These are phyloP conservation scores for Fusarium compactum DNA, from an alignment of 2,329 filamentous ascomycete genomes.

Conservation along the genomic window DNA sequence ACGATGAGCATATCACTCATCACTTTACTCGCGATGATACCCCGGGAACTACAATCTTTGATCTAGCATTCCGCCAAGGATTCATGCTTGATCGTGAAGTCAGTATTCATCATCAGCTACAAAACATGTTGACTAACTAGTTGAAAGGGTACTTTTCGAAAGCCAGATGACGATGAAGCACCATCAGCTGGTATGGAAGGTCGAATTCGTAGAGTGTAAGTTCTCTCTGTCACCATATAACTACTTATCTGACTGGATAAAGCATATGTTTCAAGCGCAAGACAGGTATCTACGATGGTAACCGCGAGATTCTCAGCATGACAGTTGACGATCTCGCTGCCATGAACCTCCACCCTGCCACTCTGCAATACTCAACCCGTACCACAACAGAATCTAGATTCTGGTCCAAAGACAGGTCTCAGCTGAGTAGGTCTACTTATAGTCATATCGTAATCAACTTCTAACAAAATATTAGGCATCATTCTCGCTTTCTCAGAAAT, in stretches of 20 bases:
- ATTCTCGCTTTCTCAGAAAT: slow-evolving; percentile 60
- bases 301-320: slow-evolving; percentile 53
- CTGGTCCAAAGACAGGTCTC: slow-evolving; percentile 55
- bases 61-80: slow-evolving; percentile 51
- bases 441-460: too few relatives aligned
- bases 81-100: slow-evolving; percentile 49
- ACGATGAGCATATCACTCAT: slow-evolving; percentile 50
- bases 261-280: slow-evolving; percentile 55
- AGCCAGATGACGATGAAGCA: slow-evolving; percentile 37
- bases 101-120: background rate
- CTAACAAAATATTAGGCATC: slow-evolving; percentile 49
- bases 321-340: slow-evolving; percentile 51
- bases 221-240: background rate
- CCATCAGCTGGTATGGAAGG: slow-evolving; percentile 49
- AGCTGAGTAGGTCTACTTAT: slow-evolving; percentile 47
- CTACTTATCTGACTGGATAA: slow-evolving; percentile 2
- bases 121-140: background rate
- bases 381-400: slow-evolving; percentile 56
- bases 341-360: slow-evolving; percentile 55
- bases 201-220: slow-evolving; percentile 53
- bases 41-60: slow-evolving; percentile 49
- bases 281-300: slow-evolving; percentile 47
- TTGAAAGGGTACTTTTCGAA: slow-evolving; percentile 45
- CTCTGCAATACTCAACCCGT: slow-evolving; percentile 55
- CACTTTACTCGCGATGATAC: slow-evolving; percentile 51